phyloP scores from a whole-genome alignment of 208 protist species.

The Acanthamoeba royreba region DNA sequence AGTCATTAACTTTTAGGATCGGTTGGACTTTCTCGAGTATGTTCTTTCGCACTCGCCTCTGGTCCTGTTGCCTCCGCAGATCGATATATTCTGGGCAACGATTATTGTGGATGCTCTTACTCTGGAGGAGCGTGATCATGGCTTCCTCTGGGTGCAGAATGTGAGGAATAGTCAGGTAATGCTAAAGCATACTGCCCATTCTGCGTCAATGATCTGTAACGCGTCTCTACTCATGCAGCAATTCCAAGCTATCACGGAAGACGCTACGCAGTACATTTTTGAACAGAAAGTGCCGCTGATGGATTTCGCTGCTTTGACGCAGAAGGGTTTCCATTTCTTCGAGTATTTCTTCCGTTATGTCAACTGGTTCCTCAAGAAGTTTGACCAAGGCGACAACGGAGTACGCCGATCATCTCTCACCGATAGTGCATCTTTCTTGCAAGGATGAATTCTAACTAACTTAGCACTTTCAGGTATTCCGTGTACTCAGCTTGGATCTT shows the following conservation, averaged over 20 bases:
- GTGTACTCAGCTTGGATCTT: not conserved
- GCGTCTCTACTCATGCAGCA: not conserved
- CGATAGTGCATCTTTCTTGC: not conserved
- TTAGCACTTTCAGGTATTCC: not conserved
- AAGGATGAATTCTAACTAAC: not conserved
- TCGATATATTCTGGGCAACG: not conserved
- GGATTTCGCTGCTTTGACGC: not conserved
- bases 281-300: constrained; percentile 40
- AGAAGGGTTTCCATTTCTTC: constrained; percentile 35
- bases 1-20: not conserved
- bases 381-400: constrained; percentile 29
- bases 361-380: constrained; percentile 24
- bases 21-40: constrained; percentile 32
- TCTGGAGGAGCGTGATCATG: constrained; percentile 1
- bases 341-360: constrained; percentile 41
- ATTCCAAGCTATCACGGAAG: not conserved
- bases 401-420: not conserved
- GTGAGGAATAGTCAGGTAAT: not conserved
- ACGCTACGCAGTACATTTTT: constrained; percentile 50
- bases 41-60: constrained; percentile 20
- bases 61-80: not conserved
- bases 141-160: constrained; percentile 12
- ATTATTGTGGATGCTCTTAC: not conserved
- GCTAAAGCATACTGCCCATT: not conserved
- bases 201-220: not conserved